Evolutionary conservation across 176 grass and related monocot species (phyloP), one percentile per base, ranked within the genome.

Genomic region (Triticum monococcum): DNA sequence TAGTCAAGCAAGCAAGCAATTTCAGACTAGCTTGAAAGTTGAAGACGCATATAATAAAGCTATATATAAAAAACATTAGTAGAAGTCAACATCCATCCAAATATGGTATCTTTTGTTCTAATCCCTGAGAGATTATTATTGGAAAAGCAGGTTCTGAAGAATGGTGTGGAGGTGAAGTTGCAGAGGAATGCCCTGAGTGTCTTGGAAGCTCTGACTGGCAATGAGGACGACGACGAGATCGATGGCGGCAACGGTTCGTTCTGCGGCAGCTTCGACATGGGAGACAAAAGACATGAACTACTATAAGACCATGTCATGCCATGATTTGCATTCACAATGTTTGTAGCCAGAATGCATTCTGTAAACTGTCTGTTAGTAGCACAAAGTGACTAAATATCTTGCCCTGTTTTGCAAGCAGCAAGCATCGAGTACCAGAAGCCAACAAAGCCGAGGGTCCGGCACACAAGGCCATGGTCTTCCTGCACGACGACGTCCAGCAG

Each of bases 161-260:
- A 96, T 75, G 91, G 94, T 40, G 87, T 94, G 9, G 94, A 96
- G 94, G 94, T 96, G 57, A 93, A 96, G 90, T 65, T 96, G 79
- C 94, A 96, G 87, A 92, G 94, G 83, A 96, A 96, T 79, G 94
- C 94, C 26, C 30, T 96, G 79, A 90, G 91, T 75, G 91, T 96
- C 52, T 91, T 96, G 83, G 94, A 96, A 89, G 85, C 91, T 79
- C 91, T 91, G 72, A 93, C 89, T 25, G 89, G 94, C 17, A 86
- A 91, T 1, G 91, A 95, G 79, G 85, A 86, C 6, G 89, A 89
- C 0, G 66, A 80, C 12, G 84, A 93, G 24, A 89, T 93, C 6
- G 81, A 88, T 1, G 86, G 79, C 46, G 81, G 75, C 38, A 84
- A 93, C 2, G 93, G 80, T 78, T 97, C 92, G 1, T 78, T 91